These are phyloP conservation scores for Auriscalpium microsporum DNA, from an alignment of 768 basidiomycete genomes.

Conservation along the genomic window DNA sequence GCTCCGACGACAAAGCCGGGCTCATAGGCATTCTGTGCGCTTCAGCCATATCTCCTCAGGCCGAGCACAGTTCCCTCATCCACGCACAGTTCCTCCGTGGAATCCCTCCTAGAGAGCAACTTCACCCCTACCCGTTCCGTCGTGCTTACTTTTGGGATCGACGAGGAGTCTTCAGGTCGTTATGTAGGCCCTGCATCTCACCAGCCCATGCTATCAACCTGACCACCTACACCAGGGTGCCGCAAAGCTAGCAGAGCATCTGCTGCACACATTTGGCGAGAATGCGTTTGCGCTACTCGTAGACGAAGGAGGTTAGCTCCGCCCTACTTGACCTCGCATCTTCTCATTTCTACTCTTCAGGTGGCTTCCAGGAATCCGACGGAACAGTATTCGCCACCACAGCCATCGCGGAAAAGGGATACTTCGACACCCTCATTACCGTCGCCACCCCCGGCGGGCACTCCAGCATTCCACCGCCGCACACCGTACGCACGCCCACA, in stretches of 20 bases:
- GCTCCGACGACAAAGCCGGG: conserved; percentile 28
- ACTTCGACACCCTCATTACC: conserved; percentile 51
- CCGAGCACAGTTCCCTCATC: not conserved
- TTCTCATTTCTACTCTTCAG: conserved; percentile 19
- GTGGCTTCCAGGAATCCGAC: conserved; percentile 40
- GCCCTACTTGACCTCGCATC: no score
- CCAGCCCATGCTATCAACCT: not conserved
- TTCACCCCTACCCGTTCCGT: conserved; percentile 39
- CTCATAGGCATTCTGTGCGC: conserved; percentile 26
- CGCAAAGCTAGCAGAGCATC: conserved; percentile 26
- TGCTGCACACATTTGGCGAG: conserved; percentile 39
- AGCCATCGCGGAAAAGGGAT: conserved; percentile 70
- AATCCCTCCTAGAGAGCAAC: conserved; percentile 35
- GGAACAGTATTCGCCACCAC: conserved; percentile 53
- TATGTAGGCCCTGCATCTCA: conserved; percentile 10
- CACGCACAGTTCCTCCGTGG: conserved; percentile 29
- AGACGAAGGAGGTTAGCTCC: conserved; percentile 44
- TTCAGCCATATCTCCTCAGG: not conserved
- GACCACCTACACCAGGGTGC: conserved; percentile 30
- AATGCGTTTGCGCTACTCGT: conserved; percentile 45
- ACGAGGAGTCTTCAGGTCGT: conserved; percentile 36
- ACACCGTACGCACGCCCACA: conserved; percentile 43
- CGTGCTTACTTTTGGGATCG: conserved; percentile 38
- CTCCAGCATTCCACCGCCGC: conserved; percentile 73
- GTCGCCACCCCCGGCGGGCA: conserved; percentile 73